A percentile compares a stretch with the other conserved stretches of the same genome.
Conservation (phyloP, 228 moss, liverwort and hornwort genomes). For the Sphagnum magellanicum region DNA sequence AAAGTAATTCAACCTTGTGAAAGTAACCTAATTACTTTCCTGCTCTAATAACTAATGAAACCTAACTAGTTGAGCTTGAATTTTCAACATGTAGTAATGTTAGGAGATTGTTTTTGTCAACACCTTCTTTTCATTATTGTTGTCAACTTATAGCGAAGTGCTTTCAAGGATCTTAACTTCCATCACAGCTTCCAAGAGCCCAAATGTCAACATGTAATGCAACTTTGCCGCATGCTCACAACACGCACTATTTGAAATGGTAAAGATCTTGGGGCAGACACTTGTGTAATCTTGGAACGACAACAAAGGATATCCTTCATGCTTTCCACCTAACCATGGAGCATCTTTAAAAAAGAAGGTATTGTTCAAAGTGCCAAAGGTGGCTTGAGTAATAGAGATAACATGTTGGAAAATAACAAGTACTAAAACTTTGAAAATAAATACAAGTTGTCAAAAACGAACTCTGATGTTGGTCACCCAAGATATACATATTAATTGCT, state of each 20-base stretch:
- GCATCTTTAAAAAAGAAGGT: slow-evolving; percentile 3
- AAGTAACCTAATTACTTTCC: too few relatives aligned
- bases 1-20: too few relatives aligned
- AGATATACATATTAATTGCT: too few relatives aligned
- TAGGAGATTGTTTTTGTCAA: slow-evolving; percentile 3
- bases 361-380: not conserved
- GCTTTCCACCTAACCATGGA: slow-evolving; percentile 7
- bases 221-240: not conserved
- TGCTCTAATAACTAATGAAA: too few relatives aligned
- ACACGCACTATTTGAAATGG: not conserved
- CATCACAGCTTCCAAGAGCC: not conserved
- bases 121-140: not conserved
- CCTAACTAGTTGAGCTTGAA: too few relatives aligned
- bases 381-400: not conserved
- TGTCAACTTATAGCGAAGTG: not conserved
- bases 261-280: not conserved
- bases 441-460: too few relatives aligned
- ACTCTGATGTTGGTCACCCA: too few relatives aligned
- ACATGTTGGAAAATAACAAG: slow-evolving; percentile 5
- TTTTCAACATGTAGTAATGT: not conserved
- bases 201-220: not conserved
- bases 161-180: not conserved
- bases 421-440: not conserved
- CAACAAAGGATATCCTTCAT: not conserved
- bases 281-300: not conserved